These are phyloP conservation scores for Ceratocystis harringtonii DNA, from an alignment of 2,329 filamentous ascomycete genomes.

Conservation along the genomic window DNA sequence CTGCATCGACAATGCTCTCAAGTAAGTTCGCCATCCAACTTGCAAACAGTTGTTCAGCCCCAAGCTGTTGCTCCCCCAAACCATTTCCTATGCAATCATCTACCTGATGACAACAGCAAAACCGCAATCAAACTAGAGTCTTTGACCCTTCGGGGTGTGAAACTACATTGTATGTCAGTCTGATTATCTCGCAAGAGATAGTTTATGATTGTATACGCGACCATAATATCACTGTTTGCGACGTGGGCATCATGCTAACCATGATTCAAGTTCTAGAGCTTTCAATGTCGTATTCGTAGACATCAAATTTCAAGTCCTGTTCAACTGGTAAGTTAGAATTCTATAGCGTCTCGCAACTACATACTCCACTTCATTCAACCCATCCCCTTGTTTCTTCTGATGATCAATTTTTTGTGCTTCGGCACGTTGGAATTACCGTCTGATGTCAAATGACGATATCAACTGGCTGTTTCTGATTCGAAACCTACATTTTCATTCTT, in stretches of 20 bases:
- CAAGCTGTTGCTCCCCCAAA: slow-evolving; percentile 15
- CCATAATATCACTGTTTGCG: neutral
- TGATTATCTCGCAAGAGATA: slow-evolving; percentile 36
- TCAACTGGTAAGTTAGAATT: slow-evolving; percentile 11
- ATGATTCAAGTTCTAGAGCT: slow-evolving; percentile 11
- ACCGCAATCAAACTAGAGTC: slow-evolving; percentile 98
- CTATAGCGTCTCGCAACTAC: neutral
- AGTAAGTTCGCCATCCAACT: slow-evolving; percentile 22
- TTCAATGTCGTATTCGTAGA: slow-evolving; percentile 8
- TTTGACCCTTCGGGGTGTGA: slow-evolving; percentile 74
- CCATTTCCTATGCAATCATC: slow-evolving; percentile 17
- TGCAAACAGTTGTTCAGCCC: neutral
- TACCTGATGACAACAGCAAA: slow-evolving; percentile 65
- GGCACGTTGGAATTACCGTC: slow-evolving; percentile 90
- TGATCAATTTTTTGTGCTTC: slow-evolving; percentile 45
- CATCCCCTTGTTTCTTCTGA: slow-evolving; percentile 26
- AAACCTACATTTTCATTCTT: slow-evolving; percentile 6
- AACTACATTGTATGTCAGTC: slow-evolving; percentile 84
- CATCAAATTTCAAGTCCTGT: slow-evolving; percentile 5
- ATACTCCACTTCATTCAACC: neutral
- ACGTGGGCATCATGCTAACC: neutral
- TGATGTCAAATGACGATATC: slow-evolving; percentile 64
- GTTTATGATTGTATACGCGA: slow-evolving; percentile 4
- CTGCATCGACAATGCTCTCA: slow-evolving; percentile 16
- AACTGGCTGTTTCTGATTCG: slow-evolving; percentile 71